Base-by-base conservation (phyloP, 2,329 filamentous ascomycete genomes). In the Ascosphaera aggregata region DNA sequence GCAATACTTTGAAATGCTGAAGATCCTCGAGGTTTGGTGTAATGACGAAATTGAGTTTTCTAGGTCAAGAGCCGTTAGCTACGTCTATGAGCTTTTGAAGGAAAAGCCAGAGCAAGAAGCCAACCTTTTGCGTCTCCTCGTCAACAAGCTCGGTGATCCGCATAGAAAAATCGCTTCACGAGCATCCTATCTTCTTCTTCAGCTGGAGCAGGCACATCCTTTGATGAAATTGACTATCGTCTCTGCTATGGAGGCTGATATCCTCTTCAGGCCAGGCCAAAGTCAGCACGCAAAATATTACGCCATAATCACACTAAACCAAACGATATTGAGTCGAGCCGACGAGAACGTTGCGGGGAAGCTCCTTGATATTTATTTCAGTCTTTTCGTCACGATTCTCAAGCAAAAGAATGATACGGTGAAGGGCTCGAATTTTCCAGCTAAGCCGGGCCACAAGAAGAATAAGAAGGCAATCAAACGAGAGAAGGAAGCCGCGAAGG, bases 21-120 rank as follows among this genome's bases (percentile, higher is more conserved):
- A 93, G 57, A 71, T 91, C 35, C 66, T 98, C 13, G 89, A 98
- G 56, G 68, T 72, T 9, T 94, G 89, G 81, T 92, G 81, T 54
- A 81, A 79, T 40, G 89, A 98, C 49, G 89, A 95, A 60, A 80
- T 98, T 40, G 81, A 91, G 52, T 95, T 86, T 57, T 84, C 91
- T 32, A 76, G 91, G 43, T 79, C 76, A 37, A 75, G 81, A 46
- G 80, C 86, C 2, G 68, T 98, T 35, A 89, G 84, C 46, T 92
- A 93, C 49, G 77, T 95, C 30, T 95, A 76, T 53, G 84, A 86
- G 45, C 64, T 98, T 31, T 63, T 98, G 43, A 89, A 82, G 55
- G 85, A 93, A 55, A 98, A 93, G 60, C 86, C 89, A 0, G 89
- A 98, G 57, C 89, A 98, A 53, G 89, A 98, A 57, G 78, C 86